Percentiles rank a stretch among this genome's conserved stretches.
These are phyloP conservation scores for Aspergillus leporis DNA, from an alignment of 495 filamentous ascomycete genomes.

Conservation along the genomic window DNA sequence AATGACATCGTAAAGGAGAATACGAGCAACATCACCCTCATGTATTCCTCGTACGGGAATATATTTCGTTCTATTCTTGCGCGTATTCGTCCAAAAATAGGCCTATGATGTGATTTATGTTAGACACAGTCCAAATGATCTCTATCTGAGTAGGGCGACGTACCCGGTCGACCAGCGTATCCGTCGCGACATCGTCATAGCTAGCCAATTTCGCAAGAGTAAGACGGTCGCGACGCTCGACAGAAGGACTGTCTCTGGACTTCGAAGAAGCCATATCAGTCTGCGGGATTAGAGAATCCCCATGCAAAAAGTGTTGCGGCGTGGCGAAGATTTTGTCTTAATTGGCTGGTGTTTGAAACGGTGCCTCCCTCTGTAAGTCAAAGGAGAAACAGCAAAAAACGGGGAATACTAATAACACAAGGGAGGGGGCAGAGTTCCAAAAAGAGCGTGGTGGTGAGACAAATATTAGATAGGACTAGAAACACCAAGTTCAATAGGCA, in stretches of 20 bases:
- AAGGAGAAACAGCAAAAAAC: slow-evolving; percentile 1
- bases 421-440: not conserved
- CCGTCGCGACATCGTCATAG: slow-evolving; percentile 95
- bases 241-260: slow-evolving; percentile 41
- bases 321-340: not conserved
- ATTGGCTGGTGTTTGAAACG: not conserved
- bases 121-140: slow-evolving; percentile 16
- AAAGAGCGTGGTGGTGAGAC: slow-evolving; percentile 5
- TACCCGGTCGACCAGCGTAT: slow-evolving; percentile 94
- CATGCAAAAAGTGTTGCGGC: slow-evolving; percentile 14
- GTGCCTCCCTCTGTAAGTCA: not conserved
- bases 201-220: slow-evolving; percentile 83
- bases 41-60: slow-evolving; percentile 76
- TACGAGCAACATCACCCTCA: slow-evolving; percentile 76
- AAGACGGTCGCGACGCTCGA: slow-evolving; percentile 66
- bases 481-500: not conserved
- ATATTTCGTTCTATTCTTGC: slow-evolving; percentile 90
- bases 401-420: slow-evolving; percentile 1
- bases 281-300: slow-evolving; percentile 4
- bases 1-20: slow-evolving; percentile 76
- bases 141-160: slow-evolving; percentile 32
- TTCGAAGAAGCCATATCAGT: slow-evolving; percentile 44
- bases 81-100: slow-evolving; percentile 93
- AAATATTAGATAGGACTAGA: not conserved
- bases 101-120: slow-evolving; percentile 53